These are phyloP conservation scores for Russula dissimulans DNA, from an alignment of 768 basidiomycete genomes.

Conservation along the genomic window DNA sequence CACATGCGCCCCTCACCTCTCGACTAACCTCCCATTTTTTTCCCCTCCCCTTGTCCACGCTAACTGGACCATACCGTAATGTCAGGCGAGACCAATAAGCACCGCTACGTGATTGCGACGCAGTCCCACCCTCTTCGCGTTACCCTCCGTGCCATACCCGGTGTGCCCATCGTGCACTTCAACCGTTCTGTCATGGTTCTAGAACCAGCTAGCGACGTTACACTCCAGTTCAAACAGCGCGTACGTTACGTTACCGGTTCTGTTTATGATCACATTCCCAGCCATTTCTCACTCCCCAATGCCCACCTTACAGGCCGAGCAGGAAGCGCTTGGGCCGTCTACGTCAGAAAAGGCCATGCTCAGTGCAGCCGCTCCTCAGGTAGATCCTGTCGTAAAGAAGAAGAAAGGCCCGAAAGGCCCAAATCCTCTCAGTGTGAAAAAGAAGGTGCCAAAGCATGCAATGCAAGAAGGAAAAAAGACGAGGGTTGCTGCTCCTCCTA, in stretches of 20 bases:
- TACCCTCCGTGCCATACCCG: conserved; percentile 65
- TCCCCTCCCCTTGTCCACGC: background rate
- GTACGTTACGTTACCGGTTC: conserved; percentile 30
- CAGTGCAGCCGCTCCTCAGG: conserved; percentile 24
- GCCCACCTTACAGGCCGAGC: conserved; percentile 43
- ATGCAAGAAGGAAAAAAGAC: background rate
- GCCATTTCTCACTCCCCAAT: background rate
- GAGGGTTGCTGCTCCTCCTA: conserved; percentile 16
- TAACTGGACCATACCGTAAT: background rate
- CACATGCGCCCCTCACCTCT: background rate
- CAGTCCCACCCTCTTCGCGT: conserved; percentile 68
- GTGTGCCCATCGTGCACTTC: conserved; percentile 82
- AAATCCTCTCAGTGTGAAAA: conserved; percentile 89
- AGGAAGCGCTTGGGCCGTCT: conserved; percentile 45
- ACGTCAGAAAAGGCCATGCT: conserved; percentile 40
- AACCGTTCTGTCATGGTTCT: conserved; percentile 90
- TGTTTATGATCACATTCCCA: background rate
- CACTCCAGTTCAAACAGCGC: conserved; percentile 54
- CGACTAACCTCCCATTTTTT: background rate
- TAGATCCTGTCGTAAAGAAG: conserved; percentile 43
- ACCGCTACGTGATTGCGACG: conserved; percentile 84
- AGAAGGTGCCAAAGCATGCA: conserved; percentile 43
- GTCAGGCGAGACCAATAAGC: conserved; percentile 75
- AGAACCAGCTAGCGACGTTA: conserved; percentile 79
- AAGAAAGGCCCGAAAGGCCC: conserved; percentile 73